A percentile compares a stretch with the other conserved stretches of the same genome.
These are phyloP conservation scores for Silene coronaria DNA, from an alignment of 179 eudicot species.

Conservation along the genomic window DNA sequence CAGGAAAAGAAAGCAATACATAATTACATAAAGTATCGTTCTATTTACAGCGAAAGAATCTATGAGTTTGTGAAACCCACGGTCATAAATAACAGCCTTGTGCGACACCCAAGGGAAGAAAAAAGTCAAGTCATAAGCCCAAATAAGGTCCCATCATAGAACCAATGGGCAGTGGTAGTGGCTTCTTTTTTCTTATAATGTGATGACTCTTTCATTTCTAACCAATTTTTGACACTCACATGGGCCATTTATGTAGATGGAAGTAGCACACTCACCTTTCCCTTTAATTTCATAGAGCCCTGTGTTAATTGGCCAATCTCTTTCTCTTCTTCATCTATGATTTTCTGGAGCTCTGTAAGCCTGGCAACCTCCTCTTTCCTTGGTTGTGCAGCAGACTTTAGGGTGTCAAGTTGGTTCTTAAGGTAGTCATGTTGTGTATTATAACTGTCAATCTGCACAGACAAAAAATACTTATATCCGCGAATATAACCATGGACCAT, in stretches of 20 bases:
- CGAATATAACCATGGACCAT: no score
- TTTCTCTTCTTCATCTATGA: conserved; percentile 57
- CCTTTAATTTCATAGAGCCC: conserved; percentile 71
- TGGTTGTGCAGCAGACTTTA: conserved; percentile 75
- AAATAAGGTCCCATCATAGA: not conserved
- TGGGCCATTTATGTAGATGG: not conserved
- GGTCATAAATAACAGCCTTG: not conserved
- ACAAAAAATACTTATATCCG: not conserved
- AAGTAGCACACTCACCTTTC: conserved; percentile 45
- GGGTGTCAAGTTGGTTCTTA: conserved; percentile 63
- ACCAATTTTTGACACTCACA: not conserved
- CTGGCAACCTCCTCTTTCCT: conserved; percentile 57
- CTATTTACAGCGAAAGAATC: not conserved
- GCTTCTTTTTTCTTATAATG: not conserved
- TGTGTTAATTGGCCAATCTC: conserved; percentile 60
- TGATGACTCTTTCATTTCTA: not conserved
- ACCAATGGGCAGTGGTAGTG: not conserved
- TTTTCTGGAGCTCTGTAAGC: conserved; percentile 48
- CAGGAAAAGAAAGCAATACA: not conserved
- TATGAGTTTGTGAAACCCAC: not conserved
- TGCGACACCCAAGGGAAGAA: not conserved
- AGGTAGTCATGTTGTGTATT: conserved; percentile 57
- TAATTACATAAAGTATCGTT: not conserved
- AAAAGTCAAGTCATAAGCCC: not conserved
- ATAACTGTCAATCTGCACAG: conserved; percentile 70